Conservation (phyloP, 768 basidiomycete genomes). For the Rubroboletus pulcherrimus region DNA sequence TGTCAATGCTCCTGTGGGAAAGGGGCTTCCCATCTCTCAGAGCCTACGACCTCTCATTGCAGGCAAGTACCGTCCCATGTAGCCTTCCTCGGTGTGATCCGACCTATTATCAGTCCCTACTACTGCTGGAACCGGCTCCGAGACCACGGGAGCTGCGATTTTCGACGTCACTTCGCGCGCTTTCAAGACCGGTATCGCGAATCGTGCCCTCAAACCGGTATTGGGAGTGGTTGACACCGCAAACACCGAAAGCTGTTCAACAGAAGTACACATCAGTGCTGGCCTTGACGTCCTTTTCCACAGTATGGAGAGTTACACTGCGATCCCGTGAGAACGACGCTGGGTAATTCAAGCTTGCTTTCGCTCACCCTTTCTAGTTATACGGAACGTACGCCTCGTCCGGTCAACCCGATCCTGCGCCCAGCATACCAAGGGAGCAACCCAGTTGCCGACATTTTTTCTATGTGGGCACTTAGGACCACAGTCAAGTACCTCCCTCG, state of each 20-base stretch:
- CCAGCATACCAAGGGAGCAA: slow-evolving; percentile 95
- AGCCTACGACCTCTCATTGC: slow-evolving; percentile 82
- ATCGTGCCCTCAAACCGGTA: slow-evolving; percentile 83
- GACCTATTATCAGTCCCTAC: slow-evolving; percentile 49
- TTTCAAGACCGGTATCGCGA: slow-evolving; percentile 97
- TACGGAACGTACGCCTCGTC: slow-evolving; percentile 84
- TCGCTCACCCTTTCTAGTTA: slow-evolving; percentile 48
- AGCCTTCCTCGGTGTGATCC: background rate
- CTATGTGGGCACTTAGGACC: slow-evolving; percentile 86
- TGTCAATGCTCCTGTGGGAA: slow-evolving; percentile 94
- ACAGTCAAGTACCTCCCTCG: slow-evolving; percentile 87
- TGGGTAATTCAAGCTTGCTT: background rate
- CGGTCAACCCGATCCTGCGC: slow-evolving; percentile 82
- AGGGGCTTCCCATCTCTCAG: slow-evolving; percentile 78
- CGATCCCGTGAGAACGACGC: slow-evolving; percentile 67
- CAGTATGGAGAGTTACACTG: slow-evolving; percentile 90
- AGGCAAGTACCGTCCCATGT: slow-evolving; percentile 34
- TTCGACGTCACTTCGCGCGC: slow-evolving; percentile 86
- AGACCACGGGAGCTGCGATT: slow-evolving; percentile 94
- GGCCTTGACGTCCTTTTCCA: slow-evolving; percentile 97
- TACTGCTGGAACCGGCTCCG: slow-evolving; percentile 86
- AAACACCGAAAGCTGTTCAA: slow-evolving; percentile 89
- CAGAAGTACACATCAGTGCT: slow-evolving; percentile 90
- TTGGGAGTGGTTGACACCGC: slow-evolving; percentile 85
- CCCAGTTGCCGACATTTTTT: slow-evolving; percentile 94